Percentiles rank a stretch among this genome's conserved stretches.
phyloP scores from a whole-genome alignment of 352 stramenopile species.

The Globisporangium nagaii region DNA sequence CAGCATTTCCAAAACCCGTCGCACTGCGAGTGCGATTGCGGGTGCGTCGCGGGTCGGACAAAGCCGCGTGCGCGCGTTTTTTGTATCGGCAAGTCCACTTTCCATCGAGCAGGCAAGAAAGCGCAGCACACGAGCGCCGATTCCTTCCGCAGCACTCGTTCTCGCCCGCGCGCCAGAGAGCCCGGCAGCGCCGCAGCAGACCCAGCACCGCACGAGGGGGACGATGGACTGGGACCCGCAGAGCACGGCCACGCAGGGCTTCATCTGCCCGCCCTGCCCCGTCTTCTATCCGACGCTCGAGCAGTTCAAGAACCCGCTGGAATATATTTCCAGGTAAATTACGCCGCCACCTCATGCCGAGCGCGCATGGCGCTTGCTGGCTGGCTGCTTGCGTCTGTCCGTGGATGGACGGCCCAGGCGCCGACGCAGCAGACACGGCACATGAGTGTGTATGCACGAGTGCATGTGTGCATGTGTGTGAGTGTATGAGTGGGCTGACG shows the following conservation, averaged over 20 bases:
- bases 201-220: neutral
- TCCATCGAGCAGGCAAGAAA: neutral
- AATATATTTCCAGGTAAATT: conserved; percentile 92
- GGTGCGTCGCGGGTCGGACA: neutral
- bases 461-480: neutral
- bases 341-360: conserved; percentile 9
- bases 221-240: conserved; percentile 70
- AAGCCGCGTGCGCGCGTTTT: neutral
- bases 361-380: neutral
- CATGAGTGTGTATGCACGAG: neutral
- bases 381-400: neutral
- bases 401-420: too few species aligned
- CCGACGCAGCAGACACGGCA: too few species aligned
- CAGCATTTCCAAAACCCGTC: neutral
- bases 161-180: neutral
- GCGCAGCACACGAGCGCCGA: neutral
- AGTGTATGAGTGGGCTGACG: too few species aligned
- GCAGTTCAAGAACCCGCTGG: conserved; percentile 88
- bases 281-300: conserved; percentile 84
- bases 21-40: neutral
- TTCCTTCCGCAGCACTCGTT: neutral
- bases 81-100: conserved; percentile 1
- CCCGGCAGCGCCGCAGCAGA: neutral
- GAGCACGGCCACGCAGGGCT: conserved; percentile 50
- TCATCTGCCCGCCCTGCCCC: conserved; percentile 79